Evolutionary conservation across 306 rosid species (phyloP), one percentile per base, ranked within the genome.

Genomic region (Dryas drummondii): DNA sequence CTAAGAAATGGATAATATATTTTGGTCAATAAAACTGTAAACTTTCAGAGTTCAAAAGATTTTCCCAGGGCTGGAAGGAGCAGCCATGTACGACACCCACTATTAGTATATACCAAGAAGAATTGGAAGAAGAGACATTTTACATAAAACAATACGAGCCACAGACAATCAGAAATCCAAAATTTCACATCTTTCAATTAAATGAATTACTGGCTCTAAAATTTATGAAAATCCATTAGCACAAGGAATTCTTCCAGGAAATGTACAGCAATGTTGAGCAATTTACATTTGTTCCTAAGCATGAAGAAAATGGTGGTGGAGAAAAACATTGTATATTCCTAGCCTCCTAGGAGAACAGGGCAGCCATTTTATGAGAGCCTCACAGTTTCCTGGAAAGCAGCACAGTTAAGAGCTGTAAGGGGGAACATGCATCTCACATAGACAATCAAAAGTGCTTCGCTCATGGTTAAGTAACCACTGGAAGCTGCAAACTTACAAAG

Each of bases 331-430:
- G 4, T 40, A 22, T 27, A 49, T 6, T 10, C 45, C 22, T n/a
- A n/a, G n/a, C n/a, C n/a, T n/a, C n/a, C n/a, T 17, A 9, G 0
- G 6, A 45, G 22, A 4, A 37, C 2, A 19, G 0, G 13, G 37
- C 19, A 22, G 51, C 4, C 50, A 32, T 80, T 79, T 75, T 70
- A 49, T 51, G 58, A 22, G 68, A 68, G 71, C n/a, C 66, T 14
- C 59, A 75, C 45, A 54, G 74, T 19, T 59, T 41, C 53, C 57
- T 32, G 77, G 70, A 80, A 76, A 54, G 17, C 47, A 68, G 58
- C 59, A 51, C 22, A 40, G 13, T 45, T 46, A 10, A 50, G 27
- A 62, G 22, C 4, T 40, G 22, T 44, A 64, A 68, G 15, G 61
- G 53, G 40, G 55, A 41, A 45, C 63, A 22, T 14, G 37, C 51